Conservation (phyloP, 768 basidiomycete species). For the Macrocybe gigantea region DNA sequence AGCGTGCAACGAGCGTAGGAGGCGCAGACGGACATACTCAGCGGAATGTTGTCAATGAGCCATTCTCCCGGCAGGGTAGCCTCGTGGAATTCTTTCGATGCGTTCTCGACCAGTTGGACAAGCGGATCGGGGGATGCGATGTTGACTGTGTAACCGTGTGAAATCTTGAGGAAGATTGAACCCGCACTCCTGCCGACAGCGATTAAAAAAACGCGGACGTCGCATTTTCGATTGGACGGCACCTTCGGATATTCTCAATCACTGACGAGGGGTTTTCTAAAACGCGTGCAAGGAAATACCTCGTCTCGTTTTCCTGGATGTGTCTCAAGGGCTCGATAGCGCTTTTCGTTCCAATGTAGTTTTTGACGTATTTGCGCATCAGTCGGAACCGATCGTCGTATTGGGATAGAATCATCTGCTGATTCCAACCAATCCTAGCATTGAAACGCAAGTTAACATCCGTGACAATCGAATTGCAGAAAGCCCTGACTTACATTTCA, state of each 20-base stretch:
- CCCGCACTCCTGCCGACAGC: constrained; percentile 5
- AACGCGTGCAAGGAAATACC: constrained; percentile 11
- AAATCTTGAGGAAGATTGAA: constrained; percentile 13
- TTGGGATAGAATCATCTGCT: constrained; percentile 15
- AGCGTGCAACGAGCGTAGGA: neutral
- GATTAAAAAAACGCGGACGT: neutral
- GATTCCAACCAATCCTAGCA: constrained; percentile 12
- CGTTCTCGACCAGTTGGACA: constrained; percentile 8
- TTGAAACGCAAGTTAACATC: neutral
- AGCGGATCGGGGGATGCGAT: constrained; percentile 6
- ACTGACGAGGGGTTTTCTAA: constrained; percentile 7
- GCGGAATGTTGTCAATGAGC: constrained; percentile 6
- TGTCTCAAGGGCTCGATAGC: constrained; percentile 5
- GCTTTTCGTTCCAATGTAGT: constrained; percentile 10
- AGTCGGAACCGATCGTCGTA: constrained; percentile 12
- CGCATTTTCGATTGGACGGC: neutral
- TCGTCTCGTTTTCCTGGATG: constrained; percentile 9
- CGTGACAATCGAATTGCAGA: neutral
- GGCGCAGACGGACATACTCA: constrained; percentile 4
- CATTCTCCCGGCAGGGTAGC: constrained; percentile 4
- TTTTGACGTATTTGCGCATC: constrained; percentile 14
- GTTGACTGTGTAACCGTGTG: constrained; percentile 12
- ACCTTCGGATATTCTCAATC: constrained; percentile 10
- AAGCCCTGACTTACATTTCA: constrained; percentile 5
- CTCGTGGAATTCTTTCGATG: constrained; percentile 4